Evolutionary conservation across 495 filamentous ascomycete genomes (phyloP).

Genomic region (Glutinoglossum americanum): DNA sequence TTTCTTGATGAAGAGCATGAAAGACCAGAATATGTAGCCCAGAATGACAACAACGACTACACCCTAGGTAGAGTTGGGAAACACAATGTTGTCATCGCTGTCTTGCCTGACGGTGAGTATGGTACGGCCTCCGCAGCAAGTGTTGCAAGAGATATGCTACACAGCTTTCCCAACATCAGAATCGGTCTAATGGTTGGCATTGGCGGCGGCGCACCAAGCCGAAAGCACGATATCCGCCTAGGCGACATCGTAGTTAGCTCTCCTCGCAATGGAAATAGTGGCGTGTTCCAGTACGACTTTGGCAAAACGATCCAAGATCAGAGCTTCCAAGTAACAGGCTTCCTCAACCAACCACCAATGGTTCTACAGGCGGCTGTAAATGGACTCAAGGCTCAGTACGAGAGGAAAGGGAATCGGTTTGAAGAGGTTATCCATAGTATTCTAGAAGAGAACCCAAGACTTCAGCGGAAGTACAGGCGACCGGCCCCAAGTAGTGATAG

Average conservation of each 20-base stretch:
- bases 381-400: neutral
- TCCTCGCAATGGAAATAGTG: no score
- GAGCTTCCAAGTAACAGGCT: neutral
- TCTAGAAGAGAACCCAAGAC: neutral
- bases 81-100: slow-evolving; percentile 19
- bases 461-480: neutral
- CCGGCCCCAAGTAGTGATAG: slow-evolving; percentile 12
- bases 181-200: slow-evolving; percentile 24
- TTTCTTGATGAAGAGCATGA: neutral
- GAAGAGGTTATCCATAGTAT: no score
- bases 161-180: slow-evolving; percentile 18
- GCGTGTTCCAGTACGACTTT: no score
- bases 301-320: no score
- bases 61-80: slow-evolving; percentile 13
- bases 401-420: no score
- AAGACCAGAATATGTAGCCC: neutral
- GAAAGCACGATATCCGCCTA: slow-evolving; percentile 3
- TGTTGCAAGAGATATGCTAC: no score
- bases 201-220: no score
- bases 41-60: slow-evolving; percentile 15
- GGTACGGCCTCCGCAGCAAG: slow-evolving; percentile 15
- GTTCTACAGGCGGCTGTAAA: neutral
- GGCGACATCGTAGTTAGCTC: no score
- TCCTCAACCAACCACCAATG: neutral
- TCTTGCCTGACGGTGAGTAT: slow-evolving; percentile 14